phyloP scores from a whole-genome alignment of 352 stramenopile genomes.

The Pythium periplocum region DNA sequence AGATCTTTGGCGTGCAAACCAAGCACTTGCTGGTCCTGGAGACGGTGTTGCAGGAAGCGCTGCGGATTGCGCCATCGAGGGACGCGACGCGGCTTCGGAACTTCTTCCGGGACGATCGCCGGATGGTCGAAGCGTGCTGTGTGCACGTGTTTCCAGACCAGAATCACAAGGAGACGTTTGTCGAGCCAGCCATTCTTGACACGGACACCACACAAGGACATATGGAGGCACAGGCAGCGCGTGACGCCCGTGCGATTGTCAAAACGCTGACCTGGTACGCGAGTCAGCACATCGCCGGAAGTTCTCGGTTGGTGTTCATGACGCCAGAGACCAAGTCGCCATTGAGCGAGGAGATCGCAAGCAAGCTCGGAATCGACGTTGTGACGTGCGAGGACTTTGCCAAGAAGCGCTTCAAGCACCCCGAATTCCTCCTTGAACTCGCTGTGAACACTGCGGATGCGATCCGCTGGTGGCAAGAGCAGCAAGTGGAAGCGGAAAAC shows the following conservation, averaged over 20 bases:
- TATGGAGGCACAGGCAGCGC: slow-evolving; percentile 31
- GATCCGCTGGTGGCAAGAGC: slow-evolving; percentile 38
- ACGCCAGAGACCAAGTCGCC: slow-evolving; percentile 40
- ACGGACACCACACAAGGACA: slow-evolving; percentile 1
- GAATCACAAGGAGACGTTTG: slow-evolving; percentile 54
- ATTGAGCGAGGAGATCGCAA: slow-evolving; percentile 31
- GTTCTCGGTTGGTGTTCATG: slow-evolving; percentile 50
- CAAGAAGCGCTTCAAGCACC: slow-evolving; percentile 25
- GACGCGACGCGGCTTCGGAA: slow-evolving; percentile 59
- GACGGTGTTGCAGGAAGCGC: slow-evolving; percentile 55
- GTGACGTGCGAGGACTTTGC: slow-evolving; percentile 59
- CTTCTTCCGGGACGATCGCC: slow-evolving; percentile 60
- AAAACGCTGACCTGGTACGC: slow-evolving; percentile 67
- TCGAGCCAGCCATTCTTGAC: slow-evolving; percentile 22
- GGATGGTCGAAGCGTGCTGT: slow-evolving; percentile 29
- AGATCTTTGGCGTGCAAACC: slow-evolving; percentile 30
- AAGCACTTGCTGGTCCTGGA: slow-evolving; percentile 64
- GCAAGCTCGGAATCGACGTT: slow-evolving; percentile 33
- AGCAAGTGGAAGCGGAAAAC: slow-evolving; percentile 20
- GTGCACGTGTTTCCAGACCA: slow-evolving; percentile 69
- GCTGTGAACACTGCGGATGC: slow-evolving; percentile 56
- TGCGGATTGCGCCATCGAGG: slow-evolving; percentile 58
- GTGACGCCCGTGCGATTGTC: slow-evolving; percentile 41
- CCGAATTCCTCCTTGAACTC: slow-evolving; percentile 46
- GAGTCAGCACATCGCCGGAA: slow-evolving; percentile 27